These are phyloP conservation scores for Alternaria consortialis DNA, from an alignment of 2,329 filamentous ascomycete species.

Conservation along the genomic window DNA sequence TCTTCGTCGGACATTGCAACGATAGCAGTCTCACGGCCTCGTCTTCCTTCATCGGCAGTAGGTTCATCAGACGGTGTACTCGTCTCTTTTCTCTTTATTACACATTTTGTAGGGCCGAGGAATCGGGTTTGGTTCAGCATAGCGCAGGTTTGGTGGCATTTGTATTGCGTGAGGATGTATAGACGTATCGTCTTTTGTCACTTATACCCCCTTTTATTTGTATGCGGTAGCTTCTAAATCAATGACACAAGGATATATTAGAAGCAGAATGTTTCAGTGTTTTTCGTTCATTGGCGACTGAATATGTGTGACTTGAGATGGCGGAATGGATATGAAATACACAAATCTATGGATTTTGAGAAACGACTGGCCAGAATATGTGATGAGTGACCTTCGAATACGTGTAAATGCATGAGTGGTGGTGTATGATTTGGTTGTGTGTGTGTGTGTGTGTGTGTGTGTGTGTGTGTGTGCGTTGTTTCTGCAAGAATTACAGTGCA, in stretches of 20 bases:
- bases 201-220: constrained; percentile 22
- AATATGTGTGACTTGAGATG: neutral
- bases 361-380: no score
- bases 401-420: no score
- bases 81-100: constrained; percentile 17
- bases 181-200: constrained; percentile 21
- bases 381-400: no score
- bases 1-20: neutral
- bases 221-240: constrained; percentile 9
- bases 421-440: no score
- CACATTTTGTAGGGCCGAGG: constrained; percentile 13
- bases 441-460: no score
- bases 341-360: no score
- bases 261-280: neutral
- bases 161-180: constrained; percentile 21
- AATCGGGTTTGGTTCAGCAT: constrained; percentile 21
- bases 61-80: constrained; percentile 9
- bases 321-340: neutral
- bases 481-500: no score
- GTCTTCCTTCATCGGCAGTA: neutral
- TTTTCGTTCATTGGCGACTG: neutral
- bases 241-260: neutral
- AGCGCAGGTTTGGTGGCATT: constrained; percentile 22
- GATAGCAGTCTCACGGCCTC: neutral
- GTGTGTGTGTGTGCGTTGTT: no score